Evolutionary conservation across 2,329 filamentous ascomycete species (phyloP), one percentile per base, ranked within the genome.

Genomic region (Trichoderma atroviride): DNA sequence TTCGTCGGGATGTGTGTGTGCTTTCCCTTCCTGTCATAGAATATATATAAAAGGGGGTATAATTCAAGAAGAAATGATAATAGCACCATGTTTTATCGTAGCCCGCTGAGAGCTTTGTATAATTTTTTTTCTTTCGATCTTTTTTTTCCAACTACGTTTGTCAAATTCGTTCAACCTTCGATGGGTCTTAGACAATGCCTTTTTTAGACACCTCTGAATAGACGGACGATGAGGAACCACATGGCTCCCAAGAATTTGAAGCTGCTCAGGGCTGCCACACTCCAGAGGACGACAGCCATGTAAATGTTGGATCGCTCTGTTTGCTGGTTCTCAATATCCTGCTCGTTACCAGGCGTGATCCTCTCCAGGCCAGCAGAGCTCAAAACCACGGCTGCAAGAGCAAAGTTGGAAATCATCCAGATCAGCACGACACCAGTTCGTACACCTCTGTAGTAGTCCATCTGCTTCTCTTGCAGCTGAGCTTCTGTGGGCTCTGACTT

Each of bases 381-480:
- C 73, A 99, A 84, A 9, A 99, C 95, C 2, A 96, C 86, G 0
- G 95, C 95, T 0, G 89, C 89, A 6, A 99, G 88, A 0, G 89
- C 94, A 79, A 99, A 92, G 80, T 99, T 99, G 77, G 90, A 94
- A 75, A 98, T 93, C 86, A 99, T 97, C 96, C 96, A 99, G 73
- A 92, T 89, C 62, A 98, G 84, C 35, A 99, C 96, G 74, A 97
- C 94, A 33, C 93, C 89, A 24, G 92, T 96, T 72, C 96, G 89
- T 79, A 99, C 97, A 73, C 94, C 96, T 76, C 94, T 94, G 86
- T 99, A 99, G 82, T 98, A 99, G 79, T 99, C 96, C 84, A 97
- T 93, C 80, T 99, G 95, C 77, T 92, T 93, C 78, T 97, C 94
- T 43, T 89, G 85, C 56, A 87, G 81, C 74, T 88, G 84, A 0